Conservation (phyloP, 2,329 filamentous ascomycete species). For the Dactylellina parvicollis region DNA sequence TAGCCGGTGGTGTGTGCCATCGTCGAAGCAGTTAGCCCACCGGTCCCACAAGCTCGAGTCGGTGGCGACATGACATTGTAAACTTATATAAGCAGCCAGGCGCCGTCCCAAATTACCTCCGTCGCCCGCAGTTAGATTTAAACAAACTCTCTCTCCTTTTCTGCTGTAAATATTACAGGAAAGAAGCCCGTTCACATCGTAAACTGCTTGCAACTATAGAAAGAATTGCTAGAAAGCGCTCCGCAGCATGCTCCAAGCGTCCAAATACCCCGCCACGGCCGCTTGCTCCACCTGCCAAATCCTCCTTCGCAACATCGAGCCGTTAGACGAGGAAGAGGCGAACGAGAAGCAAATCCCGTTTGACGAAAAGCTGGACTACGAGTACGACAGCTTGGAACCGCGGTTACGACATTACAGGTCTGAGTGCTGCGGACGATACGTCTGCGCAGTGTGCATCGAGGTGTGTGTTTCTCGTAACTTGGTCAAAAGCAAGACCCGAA, state of each 20-base stretch:
- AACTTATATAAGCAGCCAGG: background rate
- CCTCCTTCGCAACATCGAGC: conserved; percentile 15
- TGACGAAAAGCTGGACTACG: conserved; percentile 20
- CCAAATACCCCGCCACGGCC: conserved; percentile 12
- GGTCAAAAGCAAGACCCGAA: background rate
- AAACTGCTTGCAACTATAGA: no score
- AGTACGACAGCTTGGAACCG: background rate
- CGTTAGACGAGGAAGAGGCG: background rate
- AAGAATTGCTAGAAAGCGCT: no score
- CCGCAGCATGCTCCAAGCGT: conserved; percentile 9
- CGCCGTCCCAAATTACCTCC: background rate
- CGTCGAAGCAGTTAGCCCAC: background rate
- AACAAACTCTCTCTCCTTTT: no score
- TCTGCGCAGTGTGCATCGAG: conserved; percentile 55
- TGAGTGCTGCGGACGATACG: conserved; percentile 55
- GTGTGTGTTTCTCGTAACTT: conserved; percentile 22
- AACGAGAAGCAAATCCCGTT: conserved; percentile 12
- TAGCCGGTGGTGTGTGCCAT: background rate
- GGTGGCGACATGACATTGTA: no score
- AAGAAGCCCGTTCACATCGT: no score
- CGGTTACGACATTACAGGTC: conserved; percentile 20
- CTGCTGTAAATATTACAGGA: no score
- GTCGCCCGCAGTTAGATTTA: background rate
- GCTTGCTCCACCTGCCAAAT: conserved; percentile 50
- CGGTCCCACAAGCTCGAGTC: background rate